Base-by-base conservation (phyloP, 23 red algal genomes). In the Gracilaria caudata region DNA sequence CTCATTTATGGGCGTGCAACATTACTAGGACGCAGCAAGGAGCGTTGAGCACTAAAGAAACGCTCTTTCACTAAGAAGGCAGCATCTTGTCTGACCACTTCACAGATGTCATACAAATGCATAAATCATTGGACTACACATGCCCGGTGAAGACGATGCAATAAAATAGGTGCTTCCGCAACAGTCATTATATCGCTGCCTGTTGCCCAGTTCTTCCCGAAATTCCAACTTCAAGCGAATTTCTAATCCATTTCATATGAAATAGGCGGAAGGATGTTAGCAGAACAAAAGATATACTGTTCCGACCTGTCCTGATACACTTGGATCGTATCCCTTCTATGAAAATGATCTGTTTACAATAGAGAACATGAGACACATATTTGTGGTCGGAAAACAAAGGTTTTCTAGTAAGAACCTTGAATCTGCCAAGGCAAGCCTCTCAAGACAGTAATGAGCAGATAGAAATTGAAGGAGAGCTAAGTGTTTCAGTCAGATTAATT, bases 231-330 rank as follows among this genome's bases (percentile, higher is more conserved):
- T 93, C 33, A 32, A 64, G 17, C 72, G 90, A 0, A 73, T 87
- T 36, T 23, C 90, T 28, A 93, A 93, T 58, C 90, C 90, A 37
- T 85, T 87, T 41, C 41, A 41, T 83, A 63, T 47, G 20, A 40
- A 23, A 21, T 93, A 8, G 90, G 37, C 10, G 80, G 65, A 40
- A 43, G 75, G 47, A 36, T 68, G 51, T 53, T 93, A 21, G 79
- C 40, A 85, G 49, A 74, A 76, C 28, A 80, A 80, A 30, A 45
- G 90, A 35, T 80, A 93, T 37, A 35, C 86, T 41, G 90, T 80
- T 2, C 90, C 90, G 10, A 93, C 90, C 63, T 82, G 78, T 53
- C 90, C 90, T 12, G 90, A 93, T 36, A 93, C 90, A 21, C 66
- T 93, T 37, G 90, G 61, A 19, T 77, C 80, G 21, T 93, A 77